phyloP scores from a whole-genome alignment of 129 eudicot genomes.

The Flaveria ramosissima region DNA sequence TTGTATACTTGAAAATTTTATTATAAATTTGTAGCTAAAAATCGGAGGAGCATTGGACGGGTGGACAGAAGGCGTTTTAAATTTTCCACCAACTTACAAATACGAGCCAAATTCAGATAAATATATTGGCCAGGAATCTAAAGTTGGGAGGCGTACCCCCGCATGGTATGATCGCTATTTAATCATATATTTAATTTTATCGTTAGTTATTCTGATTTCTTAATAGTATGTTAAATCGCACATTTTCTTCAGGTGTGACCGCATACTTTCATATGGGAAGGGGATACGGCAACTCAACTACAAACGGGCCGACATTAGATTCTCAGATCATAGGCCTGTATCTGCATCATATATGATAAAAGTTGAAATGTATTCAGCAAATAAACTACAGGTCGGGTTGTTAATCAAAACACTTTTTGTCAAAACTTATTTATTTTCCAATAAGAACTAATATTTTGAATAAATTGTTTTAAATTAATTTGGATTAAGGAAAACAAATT shows the following conservation, averaged over 20 bases:
- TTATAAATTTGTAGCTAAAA: constrained; percentile 43
- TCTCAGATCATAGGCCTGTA: constrained; percentile 92
- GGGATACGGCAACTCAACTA: constrained; percentile 69
- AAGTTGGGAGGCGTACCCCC: constrained; percentile 75
- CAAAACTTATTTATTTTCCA: not conserved
- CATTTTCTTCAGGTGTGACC: constrained; percentile 69
- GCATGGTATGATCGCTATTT: constrained; percentile 61
- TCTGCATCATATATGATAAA: constrained; percentile 61
- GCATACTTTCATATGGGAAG: constrained; percentile 73
- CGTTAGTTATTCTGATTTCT: not conserved
- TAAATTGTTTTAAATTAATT: too few relatives aligned
- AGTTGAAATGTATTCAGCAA: constrained; percentile 56
- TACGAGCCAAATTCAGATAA: constrained; percentile 69
- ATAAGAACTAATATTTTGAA: not conserved
- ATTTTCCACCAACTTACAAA: constrained; percentile 85
- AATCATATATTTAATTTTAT: not conserved
- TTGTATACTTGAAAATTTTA: not conserved
- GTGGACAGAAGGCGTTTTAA: constrained; percentile 77
- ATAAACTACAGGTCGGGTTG: constrained; percentile 20
- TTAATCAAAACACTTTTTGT: not conserved
- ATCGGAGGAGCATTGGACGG: constrained; percentile 77
- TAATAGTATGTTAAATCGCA: not conserved
- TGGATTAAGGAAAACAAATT: not conserved
- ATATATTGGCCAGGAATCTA: constrained; percentile 65
- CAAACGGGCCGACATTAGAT: constrained; percentile 52